Evolutionary conservation across 345 rosid species (phyloP).

Genomic region (Combretum micranthum): DNA sequence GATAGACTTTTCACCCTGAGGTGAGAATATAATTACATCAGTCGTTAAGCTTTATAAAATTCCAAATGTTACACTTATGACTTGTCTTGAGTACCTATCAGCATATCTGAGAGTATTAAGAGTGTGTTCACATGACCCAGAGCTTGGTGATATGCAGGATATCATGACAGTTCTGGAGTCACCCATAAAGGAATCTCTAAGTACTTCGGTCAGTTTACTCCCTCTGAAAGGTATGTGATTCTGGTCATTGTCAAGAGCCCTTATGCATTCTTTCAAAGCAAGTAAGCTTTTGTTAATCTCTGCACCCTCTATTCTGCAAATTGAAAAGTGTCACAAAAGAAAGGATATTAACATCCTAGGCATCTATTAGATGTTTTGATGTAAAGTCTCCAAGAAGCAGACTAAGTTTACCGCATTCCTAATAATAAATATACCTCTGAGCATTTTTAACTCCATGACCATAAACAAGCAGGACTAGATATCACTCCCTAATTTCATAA

Average conservation of each 20-base stretch:
- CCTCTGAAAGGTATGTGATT: constrained; percentile 68
- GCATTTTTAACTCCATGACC: too few relatives aligned
- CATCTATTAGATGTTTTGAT: too few relatives aligned
- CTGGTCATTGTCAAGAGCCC: constrained; percentile 66
- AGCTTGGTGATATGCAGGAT: constrained; percentile 62
- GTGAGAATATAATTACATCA: constrained; percentile 8
- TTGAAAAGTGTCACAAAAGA: background rate
- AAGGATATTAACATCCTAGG: too few relatives aligned
- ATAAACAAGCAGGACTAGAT: too few relatives aligned
- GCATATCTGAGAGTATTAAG: constrained; percentile 64
- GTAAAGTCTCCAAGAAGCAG: too few relatives aligned
- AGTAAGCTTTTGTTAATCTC: constrained; percentile 64
- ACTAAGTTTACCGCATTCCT: too few relatives aligned
- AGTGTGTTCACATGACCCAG: constrained; percentile 69
- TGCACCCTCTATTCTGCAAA: constrained; percentile 61
- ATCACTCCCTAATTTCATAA: too few relatives aligned
- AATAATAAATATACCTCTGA: too few relatives aligned
- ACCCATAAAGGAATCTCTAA: constrained; percentile 66
- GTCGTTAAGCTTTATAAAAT: background rate
- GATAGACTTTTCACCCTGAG: constrained; percentile 67
- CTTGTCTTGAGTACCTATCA: constrained; percentile 50
- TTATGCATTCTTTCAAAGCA: constrained; percentile 60
- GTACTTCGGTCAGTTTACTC: constrained; percentile 68
- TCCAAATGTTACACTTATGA: background rate
- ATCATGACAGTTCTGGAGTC: constrained; percentile 68